Evolutionary conservation across 2,329 filamentous ascomycete species (phyloP), one percentile per base, ranked within the genome.

Genomic region (Venturia carpophila): DNA sequence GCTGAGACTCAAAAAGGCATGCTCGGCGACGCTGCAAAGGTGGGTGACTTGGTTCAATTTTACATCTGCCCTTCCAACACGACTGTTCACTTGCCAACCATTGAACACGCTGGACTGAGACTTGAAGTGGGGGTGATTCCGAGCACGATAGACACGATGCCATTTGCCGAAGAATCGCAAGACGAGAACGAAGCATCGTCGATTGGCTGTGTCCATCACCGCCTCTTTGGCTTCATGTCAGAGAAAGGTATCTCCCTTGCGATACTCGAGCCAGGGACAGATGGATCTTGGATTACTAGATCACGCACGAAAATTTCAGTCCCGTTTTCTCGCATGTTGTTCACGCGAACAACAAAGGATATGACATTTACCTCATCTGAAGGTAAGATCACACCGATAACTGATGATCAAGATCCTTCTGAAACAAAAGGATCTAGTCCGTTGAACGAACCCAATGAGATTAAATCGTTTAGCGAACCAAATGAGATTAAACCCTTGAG

Each of bases 141-240:
- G 0, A 80, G 78, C 64, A 79, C 76, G 3, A 71, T 78, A 21
- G 79, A 81, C 63, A 69, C 72, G 2, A 67, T 76, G 10, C 69
- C 69, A 68, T 13, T 63, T 49, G 17, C 21, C 27, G 42, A 24
- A 49, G 71, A 73, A 60, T 65, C 69, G 24, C 41, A 64, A 7
- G 49, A 64, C n/a, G 10, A 63, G 70, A 56, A 70, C 67, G 43
- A 68, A 71, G 1, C 60, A 56, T 58, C 37, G 17, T 27, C 17
- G 7, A 27, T 13, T 58, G 27, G 63, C 65, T 41, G 5, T 55
- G 42, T 6, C 13, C 41, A 65, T 70, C 70, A 61, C 64, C 68
- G 74, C 34, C 78, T 82, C 65, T 90, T 91, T 71, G 87, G 87
- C 27, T 85, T 82, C 11, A 75, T 88, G 21, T 86, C 87, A 0